phyloP scores from a whole-genome alignment of 148 eudicot genomes.

The Persicaria tinctoria region DNA sequence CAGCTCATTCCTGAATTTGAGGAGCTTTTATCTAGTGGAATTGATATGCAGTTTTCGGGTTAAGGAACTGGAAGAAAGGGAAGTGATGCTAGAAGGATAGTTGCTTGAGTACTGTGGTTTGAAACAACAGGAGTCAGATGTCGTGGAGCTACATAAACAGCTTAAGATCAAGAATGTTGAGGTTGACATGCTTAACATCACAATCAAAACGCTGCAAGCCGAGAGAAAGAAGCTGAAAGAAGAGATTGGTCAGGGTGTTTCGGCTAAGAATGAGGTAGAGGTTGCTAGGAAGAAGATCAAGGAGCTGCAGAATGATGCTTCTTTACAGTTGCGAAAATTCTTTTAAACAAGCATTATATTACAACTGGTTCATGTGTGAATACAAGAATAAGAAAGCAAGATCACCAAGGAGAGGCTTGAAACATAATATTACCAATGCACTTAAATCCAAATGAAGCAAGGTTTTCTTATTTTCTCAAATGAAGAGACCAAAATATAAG shows the following conservation, averaged over 20 bases:
- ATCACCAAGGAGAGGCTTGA: too few relatives aligned
- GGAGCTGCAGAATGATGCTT: conserved; percentile 51
- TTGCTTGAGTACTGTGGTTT: conserved; percentile 89
- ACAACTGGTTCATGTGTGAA: too few relatives aligned
- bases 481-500: too few relatives aligned
- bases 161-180: conserved; percentile 86
- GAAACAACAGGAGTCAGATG: conserved; percentile 88
- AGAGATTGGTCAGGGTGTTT: conserved; percentile 52
- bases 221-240: conserved; percentile 89
- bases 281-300: conserved; percentile 73
- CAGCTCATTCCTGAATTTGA: conserved; percentile 66
- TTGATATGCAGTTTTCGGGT: conserved; percentile 69
- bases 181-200: conserved; percentile 82
- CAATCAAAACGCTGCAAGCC: conserved; percentile 71
- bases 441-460: too few relatives aligned
- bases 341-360: too few relatives aligned
- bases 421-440: too few relatives aligned
- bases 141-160: conserved; percentile 76
- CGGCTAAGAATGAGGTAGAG: conserved; percentile 71
- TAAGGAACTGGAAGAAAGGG: conserved; percentile 87
- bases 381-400: too few relatives aligned
- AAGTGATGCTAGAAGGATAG: conserved; percentile 95
- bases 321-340: too few relatives aligned
- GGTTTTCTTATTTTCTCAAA: too few relatives aligned
- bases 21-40: conserved; percentile 64